These are phyloP conservation scores for Acacia pycnantha DNA, from an alignment of 331 rosid genomes.

Conservation along the genomic window DNA sequence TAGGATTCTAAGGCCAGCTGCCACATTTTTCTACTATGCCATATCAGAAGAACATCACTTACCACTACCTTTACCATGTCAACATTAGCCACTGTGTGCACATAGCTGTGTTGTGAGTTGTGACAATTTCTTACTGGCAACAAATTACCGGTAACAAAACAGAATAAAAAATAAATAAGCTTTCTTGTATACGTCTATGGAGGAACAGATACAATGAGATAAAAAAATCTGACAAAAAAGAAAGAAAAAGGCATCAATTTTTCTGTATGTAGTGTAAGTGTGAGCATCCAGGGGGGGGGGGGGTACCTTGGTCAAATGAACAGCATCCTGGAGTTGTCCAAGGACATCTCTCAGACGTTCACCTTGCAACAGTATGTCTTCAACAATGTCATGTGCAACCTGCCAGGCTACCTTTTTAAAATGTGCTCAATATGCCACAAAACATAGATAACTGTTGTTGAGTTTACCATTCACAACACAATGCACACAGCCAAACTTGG, in stretches of 20 bases:
- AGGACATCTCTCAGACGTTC: constrained; percentile 68
- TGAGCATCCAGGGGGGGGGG: neutral
- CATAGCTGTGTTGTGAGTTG: neutral
- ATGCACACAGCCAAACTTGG: neutral
- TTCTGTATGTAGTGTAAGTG: neutral
- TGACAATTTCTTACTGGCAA: constrained; percentile 8
- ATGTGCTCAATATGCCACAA: constrained; percentile 6
- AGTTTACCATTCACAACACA: neutral
- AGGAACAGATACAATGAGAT: neutral
- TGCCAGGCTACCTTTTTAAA: constrained; percentile 39
- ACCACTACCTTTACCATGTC: neutral
- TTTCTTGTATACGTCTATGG: neutral
- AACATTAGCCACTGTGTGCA: neutral
- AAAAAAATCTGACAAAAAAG: neutral
- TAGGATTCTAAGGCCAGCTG: neutral
- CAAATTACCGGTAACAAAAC: neutral
- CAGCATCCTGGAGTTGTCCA: constrained; percentile 92
- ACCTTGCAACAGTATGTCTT: constrained; percentile 87
- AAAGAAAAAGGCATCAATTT: neutral
- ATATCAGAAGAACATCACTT: neutral
- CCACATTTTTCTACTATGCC: neutral
- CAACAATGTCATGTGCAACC: constrained; percentile 81
- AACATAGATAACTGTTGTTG: neutral
- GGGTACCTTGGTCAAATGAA: constrained; percentile 77
- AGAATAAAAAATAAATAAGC: neutral